Evolutionary conservation across 75 land plant genomes (phyloP), one percentile per base, ranked within the genome.

Genomic region (Cunninghamia lanceolata): DNA sequence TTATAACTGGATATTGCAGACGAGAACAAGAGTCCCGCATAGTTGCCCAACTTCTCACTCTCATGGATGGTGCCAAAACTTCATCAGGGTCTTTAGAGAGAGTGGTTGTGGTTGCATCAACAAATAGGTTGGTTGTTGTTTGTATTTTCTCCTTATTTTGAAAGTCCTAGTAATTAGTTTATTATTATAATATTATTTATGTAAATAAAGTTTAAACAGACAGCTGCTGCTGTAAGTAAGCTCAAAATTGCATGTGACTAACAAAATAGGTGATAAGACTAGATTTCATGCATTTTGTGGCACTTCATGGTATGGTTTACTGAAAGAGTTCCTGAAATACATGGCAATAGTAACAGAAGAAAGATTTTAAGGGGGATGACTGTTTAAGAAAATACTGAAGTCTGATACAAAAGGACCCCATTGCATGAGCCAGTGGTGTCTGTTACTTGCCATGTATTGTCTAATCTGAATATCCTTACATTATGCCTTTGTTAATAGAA

Each of bases 71-170:
- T 80, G 89, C 86, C 78, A 91, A 85, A 56, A 42, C 74, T 43
- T 88, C 88, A 34, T 85, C 90, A 84, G 87, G 86, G 54, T 86
- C 88, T 84, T 63, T 54, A 47, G 85, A 94, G 14, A 89, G 92
- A 46, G 94, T 97, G 82, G 96, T 93, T 80, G 93, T 96, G 21
- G 94, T 97, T 19, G 99, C 96, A 79, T 89, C 98, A 40, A 97
- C 99, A 53, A 97, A 97, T 89, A 94, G 98, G 99, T 93, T 46
- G 9, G 71, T 46, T 34, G 74, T 38, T 85, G 39, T 70, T 86
- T 30, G 42, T 40, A 43, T 79, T 79, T 43, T 79, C 28, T 43
- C 14, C 9, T 40, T 79, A 25, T 43, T 79, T 79, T 42, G 46
- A 79, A 40, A 79, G 39, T 28, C 13, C 10, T 42, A 28, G 46